Base-by-base conservation (phyloP, 805 yeast genomes). In the Monosporozyma siamensis region DNA sequence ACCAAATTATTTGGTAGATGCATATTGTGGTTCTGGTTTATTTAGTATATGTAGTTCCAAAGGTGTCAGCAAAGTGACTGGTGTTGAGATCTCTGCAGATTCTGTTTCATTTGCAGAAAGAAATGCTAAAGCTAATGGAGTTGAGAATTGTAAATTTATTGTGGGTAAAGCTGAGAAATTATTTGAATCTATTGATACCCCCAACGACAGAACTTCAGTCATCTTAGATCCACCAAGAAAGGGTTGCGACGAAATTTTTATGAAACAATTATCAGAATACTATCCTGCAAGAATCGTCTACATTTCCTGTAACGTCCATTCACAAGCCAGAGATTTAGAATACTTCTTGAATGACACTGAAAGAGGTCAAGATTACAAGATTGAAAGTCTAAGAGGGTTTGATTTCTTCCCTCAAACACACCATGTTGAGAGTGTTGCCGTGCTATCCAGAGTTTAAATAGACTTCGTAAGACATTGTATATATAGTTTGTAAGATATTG, bases 401-500 rank as follows among this genome's bases (percentile, higher is more conserved):
- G 98, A 92, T 63, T 90, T 92, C 67, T 92, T 92, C 69, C 95
- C 95, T 3, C 95, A 87, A 65, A 87, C 95, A 0, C 90, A 87
- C 55, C 95, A 86, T 56, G 95, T 86, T 30, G 95, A 86, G 61
- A 78, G 90, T 57, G 86, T 86, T 15, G 90, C 90, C 12, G 92
- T 86, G 5, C 65, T 86, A 36, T 50, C 63, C 1, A 64, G 70
- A 50, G 55, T 49, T 9, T 32, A 32, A 30, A 30, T 4, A 10
- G 4, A 26, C 4, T 25, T 6, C 17, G n/a, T n/a, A n/a, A n/a
- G n/a, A n/a, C n/a, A n/a, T n/a, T n/a, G n/a, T n/a, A 5, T 25
- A 25, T 3, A 25, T 25, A 11, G 12, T 25, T 9, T 5, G 10
- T 25, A 25, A 11, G 12, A 6, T 25, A 25, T 25, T 25, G 29